These are phyloP conservation scores for Achaetomiella virescens DNA, from an alignment of 495 filamentous ascomycete genomes.

Conservation along the genomic window DNA sequence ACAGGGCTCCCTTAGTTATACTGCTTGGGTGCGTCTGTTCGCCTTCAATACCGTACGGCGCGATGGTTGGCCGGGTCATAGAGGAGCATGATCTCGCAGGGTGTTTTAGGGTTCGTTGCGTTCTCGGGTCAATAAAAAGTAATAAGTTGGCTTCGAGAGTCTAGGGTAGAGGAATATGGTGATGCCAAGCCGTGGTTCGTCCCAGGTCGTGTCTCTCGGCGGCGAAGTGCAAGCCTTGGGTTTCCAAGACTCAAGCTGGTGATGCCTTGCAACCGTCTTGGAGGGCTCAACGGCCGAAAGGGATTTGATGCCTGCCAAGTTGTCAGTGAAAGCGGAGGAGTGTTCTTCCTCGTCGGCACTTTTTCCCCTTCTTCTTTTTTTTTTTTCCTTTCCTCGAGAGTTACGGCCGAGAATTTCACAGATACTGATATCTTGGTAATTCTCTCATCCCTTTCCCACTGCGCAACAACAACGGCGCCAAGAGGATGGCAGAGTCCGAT, in stretches of 20 bases:
- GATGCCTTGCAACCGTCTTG: too few species aligned
- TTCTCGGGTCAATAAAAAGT: neutral
- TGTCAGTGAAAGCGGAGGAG: too few species aligned
- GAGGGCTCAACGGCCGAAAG: too few species aligned
- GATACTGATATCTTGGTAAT: slow-evolving; percentile 2
- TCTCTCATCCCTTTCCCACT: neutral
- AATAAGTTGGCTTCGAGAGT: neutral
- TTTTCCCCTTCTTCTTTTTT: too few species aligned
- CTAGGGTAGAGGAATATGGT: neutral
- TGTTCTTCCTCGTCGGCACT: too few species aligned
- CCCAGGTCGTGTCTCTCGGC: neutral
- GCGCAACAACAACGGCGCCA: neutral
- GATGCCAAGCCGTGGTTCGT: neutral
- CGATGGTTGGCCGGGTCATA: neutral
- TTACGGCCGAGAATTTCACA: too few species aligned
- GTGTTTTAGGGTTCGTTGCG: neutral
- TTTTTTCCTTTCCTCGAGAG: too few species aligned
- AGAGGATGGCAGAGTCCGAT: neutral
- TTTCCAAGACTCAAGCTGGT: too few species aligned
- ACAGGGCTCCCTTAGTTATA: neutral
- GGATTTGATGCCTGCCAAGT: too few species aligned
- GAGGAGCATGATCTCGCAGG: neutral
- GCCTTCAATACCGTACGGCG: neutral
- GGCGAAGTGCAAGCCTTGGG: neutral
- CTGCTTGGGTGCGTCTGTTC: slow-evolving; percentile 1